Conservation (phyloP, 2,329 filamentous ascomycete genomes). For the Clarireedia hainanense region DNA sequence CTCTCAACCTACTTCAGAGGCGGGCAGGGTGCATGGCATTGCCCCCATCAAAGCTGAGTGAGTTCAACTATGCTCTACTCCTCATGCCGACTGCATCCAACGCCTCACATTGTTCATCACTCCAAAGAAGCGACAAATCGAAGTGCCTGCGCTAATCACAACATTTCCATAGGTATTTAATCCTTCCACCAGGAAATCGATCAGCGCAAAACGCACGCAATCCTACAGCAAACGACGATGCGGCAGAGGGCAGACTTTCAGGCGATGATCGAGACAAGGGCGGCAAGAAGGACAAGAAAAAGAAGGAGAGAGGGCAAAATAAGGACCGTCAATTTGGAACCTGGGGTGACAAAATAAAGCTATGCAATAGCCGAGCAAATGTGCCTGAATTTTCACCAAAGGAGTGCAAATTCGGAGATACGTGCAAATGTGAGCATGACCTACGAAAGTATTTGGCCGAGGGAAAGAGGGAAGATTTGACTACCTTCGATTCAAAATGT, state of each 20-base stretch:
- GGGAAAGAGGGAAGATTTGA: conserved; percentile 72
- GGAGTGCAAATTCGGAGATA: conserved; percentile 69
- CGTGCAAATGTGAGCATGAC: conserved; percentile 77
- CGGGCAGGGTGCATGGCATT: conserved; percentile 26
- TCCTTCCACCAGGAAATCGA: conserved; percentile 15
- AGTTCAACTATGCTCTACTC: conserved; percentile 10
- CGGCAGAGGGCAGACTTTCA: conserved; percentile 42
- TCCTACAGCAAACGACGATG: conserved; percentile 35
- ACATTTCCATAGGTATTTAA: conserved; percentile 21
- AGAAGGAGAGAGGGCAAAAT: conserved; percentile 70
- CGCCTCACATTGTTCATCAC: too few relatives aligned
- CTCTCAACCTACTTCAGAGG: conserved; percentile 6
- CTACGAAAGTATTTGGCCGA: conserved; percentile 77
- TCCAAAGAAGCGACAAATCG: too few relatives aligned
- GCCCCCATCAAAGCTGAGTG: conserved; percentile 28
- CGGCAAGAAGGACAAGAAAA: conserved; percentile 44
- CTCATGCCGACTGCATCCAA: not conserved
- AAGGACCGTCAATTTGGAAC: conserved; percentile 72
- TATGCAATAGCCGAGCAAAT: conserved; percentile 69
- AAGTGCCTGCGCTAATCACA: not conserved
- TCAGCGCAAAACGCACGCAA: conserved; percentile 30
- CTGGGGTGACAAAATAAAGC: conserved; percentile 66
- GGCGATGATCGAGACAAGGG: conserved; percentile 31
- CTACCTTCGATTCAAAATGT: conserved; percentile 69
- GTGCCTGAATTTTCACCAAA: conserved; percentile 70